Base-by-base conservation (phyloP, 169 alveolate genomes). In the Plasmodium berghei region DNA sequence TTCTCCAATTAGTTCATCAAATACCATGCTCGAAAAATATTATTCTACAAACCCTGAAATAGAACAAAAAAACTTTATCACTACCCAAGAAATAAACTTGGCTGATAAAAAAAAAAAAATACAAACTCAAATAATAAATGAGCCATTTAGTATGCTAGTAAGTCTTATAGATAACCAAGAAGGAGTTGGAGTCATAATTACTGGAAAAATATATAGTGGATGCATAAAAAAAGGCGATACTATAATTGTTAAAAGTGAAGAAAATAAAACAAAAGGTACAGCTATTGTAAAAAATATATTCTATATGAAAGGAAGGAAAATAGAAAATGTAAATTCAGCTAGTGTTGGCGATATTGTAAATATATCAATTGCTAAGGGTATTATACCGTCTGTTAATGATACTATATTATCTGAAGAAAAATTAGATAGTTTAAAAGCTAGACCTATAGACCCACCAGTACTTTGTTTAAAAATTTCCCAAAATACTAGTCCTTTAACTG, bases 371-470 rank as follows among this genome's bases (percentile, higher is more conserved):
- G 77, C 93, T 64, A 93, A 93, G 63, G 96, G 96, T n/a, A 46
- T 90, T 4, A 72, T 67, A 14, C 97, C 97, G 3, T 75, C 92
- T 18, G 96, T 94, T 28, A 91, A 94, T 56, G 97, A 95, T 69
- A 95, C 97, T 5, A 20, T 95, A 24, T 66, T 93, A 20, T 74
- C 93, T 5, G 49, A 87, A 9, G 74, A 87, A 62, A 87, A 92
- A 28, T 54, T 94, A 5, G 87, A 56, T 66, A 87, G 97, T n/a
- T 26, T 95, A 52, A 92, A 88, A 34, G 93, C 98, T 12, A 93
- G 96, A 5, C 96, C 97, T 12, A 96, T 98, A 54, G 98, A 97
- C 54, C 98, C 97, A 2, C 99, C 99, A 1, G 98, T 96, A 70
- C 93, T 98, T 28, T 92, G 97, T n/a, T 94, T 98, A 71, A 61